Percentiles rank a stretch among this genome's conserved stretches.
Conservation (phyloP, 139 green algal genomes). For the Chlamydomonas schloesseri region DNA sequence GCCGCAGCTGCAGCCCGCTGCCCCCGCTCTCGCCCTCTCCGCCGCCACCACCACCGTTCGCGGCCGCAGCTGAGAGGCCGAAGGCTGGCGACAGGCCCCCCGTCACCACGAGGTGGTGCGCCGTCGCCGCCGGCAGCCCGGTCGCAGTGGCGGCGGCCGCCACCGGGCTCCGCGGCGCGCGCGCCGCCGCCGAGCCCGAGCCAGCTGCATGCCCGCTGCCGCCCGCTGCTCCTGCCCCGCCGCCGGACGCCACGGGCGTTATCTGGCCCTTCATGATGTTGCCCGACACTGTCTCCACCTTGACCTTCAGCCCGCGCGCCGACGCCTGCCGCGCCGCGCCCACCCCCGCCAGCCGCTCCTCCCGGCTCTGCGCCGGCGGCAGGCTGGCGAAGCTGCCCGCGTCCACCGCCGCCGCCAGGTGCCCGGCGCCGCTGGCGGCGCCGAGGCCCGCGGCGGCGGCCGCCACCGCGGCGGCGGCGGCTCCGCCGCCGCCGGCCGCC, state of each 20-base stretch:
- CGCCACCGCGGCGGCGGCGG: not conserved
- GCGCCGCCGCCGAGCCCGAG: not conserved
- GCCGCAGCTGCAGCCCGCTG: not conserved
- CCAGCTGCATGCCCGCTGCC: not conserved
- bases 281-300: slow-evolving; percentile 54
- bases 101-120: not conserved
- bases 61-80: too few relatives aligned
- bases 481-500: not conserved
- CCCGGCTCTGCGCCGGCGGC: not conserved
- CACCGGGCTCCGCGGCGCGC: slow-evolving; percentile 19
- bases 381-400: slow-evolving; percentile 7
- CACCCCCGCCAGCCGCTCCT: not conserved
- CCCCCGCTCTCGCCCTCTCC: not conserved
- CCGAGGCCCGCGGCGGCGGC: too few relatives aligned
- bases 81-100: too few relatives aligned
- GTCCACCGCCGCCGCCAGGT: slow-evolving; percentile 25
- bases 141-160: slow-evolving; percentile 27
- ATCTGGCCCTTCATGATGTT: slow-evolving; percentile 48
- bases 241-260: not conserved
- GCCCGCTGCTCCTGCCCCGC: not conserved
- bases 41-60: not conserved
- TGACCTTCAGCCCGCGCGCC: slow-evolving; percentile 43
- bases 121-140: not conserved
- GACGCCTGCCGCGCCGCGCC: slow-evolving; percentile 16
- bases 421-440: not conserved